Evolutionary conservation across 805 yeast genomes (phyloP).

Genomic region (Grigorovia yakushimaensis): DNA sequence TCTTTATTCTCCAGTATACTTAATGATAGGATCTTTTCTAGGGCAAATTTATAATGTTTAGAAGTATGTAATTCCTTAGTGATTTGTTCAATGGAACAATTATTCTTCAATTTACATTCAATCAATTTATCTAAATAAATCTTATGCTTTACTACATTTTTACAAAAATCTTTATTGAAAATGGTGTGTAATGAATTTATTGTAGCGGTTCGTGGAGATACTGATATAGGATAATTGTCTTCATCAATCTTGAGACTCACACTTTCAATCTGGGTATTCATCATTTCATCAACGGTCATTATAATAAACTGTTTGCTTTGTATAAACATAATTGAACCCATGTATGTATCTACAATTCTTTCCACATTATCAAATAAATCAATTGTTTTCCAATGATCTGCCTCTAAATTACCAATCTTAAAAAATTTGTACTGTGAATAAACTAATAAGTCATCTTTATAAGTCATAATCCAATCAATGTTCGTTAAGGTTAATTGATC

Average conservation of each 20-base stretch:
- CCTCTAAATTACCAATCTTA: conserved; percentile 9
- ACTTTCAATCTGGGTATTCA: conserved; percentile 12
- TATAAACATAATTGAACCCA: conserved; percentile 17
- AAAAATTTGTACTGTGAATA: conserved; percentile 13
- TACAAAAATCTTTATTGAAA: conserved; percentile 11
- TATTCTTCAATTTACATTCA: conserved; percentile 9
- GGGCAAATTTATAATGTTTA: conserved; percentile 26
- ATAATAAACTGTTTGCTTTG: conserved; percentile 11
- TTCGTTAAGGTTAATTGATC: neutral
- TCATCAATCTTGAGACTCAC: conserved; percentile 17
- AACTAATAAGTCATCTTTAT: conserved; percentile 19
- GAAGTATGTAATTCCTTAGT: conserved; percentile 15
- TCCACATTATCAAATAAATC: conserved; percentile 19
- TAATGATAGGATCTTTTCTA: conserved; percentile 26
- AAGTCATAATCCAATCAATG: conserved; percentile 21
- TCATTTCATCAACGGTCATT: conserved; percentile 16
- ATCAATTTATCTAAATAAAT: conserved; percentile 26
- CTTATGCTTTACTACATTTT: conserved; percentile 17
- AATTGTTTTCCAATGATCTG: conserved; percentile 12
- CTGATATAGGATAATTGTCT: conserved; percentile 22
- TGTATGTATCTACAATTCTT: conserved; percentile 19
- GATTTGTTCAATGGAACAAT: conserved; percentile 12
- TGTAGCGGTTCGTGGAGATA: conserved; percentile 23
- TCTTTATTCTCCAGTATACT: conserved; percentile 18
- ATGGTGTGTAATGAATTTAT: conserved; percentile 22